Conservation (phyloP, 495 filamentous ascomycete genomes). For the Xylaria nigripes region DNA sequence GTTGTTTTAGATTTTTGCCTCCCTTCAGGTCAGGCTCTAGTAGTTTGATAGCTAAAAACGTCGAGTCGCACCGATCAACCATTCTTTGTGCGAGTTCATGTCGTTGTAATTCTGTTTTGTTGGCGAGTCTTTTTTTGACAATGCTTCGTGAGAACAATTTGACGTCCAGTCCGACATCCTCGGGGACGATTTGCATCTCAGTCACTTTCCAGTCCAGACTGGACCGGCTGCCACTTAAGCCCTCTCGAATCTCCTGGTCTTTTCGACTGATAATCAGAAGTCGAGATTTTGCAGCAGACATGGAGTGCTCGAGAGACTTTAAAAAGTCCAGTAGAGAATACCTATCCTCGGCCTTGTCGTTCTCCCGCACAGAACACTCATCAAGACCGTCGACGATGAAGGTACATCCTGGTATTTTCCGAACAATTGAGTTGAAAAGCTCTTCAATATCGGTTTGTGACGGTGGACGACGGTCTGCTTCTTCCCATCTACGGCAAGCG, state of each 20-base stretch:
- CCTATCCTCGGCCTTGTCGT: background rate
- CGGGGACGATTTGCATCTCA: constrained; percentile 14
- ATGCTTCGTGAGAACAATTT: constrained; percentile 13
- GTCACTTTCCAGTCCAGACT: background rate
- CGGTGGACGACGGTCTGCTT: constrained; percentile 3
- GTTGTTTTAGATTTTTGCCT: constrained; percentile 17
- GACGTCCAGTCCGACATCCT: constrained; percentile 17
- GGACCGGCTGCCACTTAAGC: background rate
- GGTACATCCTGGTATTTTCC: constrained; percentile 12
- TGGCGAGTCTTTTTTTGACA: constrained; percentile 16
- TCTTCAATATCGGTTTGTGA: constrained; percentile 10
- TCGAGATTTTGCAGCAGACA: constrained; percentile 12
- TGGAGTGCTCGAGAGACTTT: constrained; percentile 4
- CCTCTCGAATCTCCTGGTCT: constrained; percentile 18
- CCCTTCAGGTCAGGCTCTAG: constrained; percentile 15
- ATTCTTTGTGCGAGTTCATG: constrained; percentile 15
- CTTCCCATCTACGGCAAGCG: background rate
- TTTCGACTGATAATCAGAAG: constrained; percentile 22
- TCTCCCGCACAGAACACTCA: constrained; percentile 16
- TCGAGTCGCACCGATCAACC: constrained; percentile 19
- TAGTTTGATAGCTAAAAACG: constrained; percentile 25
- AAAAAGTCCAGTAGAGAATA: constrained; percentile 11
- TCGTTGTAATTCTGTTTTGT: constrained; percentile 12
- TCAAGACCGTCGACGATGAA: constrained; percentile 27
- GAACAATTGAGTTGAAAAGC: constrained; percentile 16